Percentiles rank a stretch among this genome's conserved stretches.
These are phyloP conservation scores for Solanum clarkiae DNA, from an alignment of 257 asterid species.

Conservation along the genomic window DNA sequence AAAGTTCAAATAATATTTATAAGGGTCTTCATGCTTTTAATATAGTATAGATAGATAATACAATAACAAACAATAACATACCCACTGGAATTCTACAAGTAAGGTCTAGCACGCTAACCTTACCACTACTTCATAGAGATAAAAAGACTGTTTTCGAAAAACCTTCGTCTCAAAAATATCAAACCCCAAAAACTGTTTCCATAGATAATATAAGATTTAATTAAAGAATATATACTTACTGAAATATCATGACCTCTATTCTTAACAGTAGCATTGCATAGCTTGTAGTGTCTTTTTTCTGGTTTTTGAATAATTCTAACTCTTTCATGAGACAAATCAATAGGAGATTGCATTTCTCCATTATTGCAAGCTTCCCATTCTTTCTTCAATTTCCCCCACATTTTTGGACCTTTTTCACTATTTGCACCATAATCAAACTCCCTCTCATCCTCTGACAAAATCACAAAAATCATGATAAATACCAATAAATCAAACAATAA, in stretches of 20 bases:
- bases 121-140: not conserved
- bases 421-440: conserved; percentile 3
- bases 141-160: rapidly evolving
- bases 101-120: rapidly evolving
- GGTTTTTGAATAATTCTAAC: not conserved
- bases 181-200: no score
- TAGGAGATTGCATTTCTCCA: conserved; percentile 10
- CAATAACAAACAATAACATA: no score
- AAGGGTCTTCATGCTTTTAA: no score
- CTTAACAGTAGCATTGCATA: conserved; percentile 4
- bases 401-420: conserved; percentile 1
- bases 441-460: conserved; percentile 4
- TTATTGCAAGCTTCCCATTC: conserved; percentile 2
- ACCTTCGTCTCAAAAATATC: no score
- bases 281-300: not conserved
- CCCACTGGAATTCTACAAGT: no score
- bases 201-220: no score
- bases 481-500: not conserved
- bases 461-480: not conserved
- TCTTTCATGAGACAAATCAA: not conserved
- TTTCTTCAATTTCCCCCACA: conserved; percentile 3
- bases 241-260: conserved; percentile 11
- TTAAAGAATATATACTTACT: not conserved
- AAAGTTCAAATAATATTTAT: no score
- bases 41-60: no score